phyloP scores from a whole-genome alignment of 306 rosid genomes.

The Quillaja saponaria region DNA sequence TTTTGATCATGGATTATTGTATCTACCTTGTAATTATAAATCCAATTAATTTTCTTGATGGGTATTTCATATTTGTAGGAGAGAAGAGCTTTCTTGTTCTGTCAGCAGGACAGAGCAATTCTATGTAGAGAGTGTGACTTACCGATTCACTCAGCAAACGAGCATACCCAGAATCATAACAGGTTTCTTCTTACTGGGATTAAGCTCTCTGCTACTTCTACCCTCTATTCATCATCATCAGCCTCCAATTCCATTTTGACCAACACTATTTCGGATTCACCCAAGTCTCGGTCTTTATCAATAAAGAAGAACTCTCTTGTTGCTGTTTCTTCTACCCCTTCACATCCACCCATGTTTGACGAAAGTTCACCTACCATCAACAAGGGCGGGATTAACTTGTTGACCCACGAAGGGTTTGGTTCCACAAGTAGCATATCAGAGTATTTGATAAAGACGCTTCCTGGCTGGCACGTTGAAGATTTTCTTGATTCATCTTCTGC shows the following conservation, averaged over 20 bases:
- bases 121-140: constrained; percentile 78
- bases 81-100: constrained; percentile 72
- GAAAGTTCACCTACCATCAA: constrained; percentile 26
- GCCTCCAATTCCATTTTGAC: constrained; percentile 15
- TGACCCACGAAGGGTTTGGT: constrained; percentile 24
- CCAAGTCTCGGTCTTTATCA: constrained; percentile 18
- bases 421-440: constrained; percentile 70
- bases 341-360: constrained; percentile 31
- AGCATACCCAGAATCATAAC: constrained; percentile 71
- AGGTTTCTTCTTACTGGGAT: constrained; percentile 80
- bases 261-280: constrained; percentile 20
- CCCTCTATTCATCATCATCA: constrained; percentile 38
- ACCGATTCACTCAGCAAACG: constrained; percentile 70
- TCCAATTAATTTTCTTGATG: constrained; percentile 3
- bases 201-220: constrained; percentile 54
- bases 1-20: background rate
- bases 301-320: constrained; percentile 23
- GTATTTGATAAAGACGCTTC: constrained; percentile 84
- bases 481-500: constrained; percentile 61
- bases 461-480: constrained; percentile 94
- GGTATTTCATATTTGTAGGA: constrained; percentile 52
- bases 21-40: too few relatives aligned
- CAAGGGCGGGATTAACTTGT: constrained; percentile 8
- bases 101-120: constrained; percentile 89
- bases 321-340: constrained; percentile 19